Evolutionary conservation across 1,284 basidiomycete genomes (phyloP), one percentile per base, ranked within the genome.

Genomic region (Entoloma clypeatum): DNA sequence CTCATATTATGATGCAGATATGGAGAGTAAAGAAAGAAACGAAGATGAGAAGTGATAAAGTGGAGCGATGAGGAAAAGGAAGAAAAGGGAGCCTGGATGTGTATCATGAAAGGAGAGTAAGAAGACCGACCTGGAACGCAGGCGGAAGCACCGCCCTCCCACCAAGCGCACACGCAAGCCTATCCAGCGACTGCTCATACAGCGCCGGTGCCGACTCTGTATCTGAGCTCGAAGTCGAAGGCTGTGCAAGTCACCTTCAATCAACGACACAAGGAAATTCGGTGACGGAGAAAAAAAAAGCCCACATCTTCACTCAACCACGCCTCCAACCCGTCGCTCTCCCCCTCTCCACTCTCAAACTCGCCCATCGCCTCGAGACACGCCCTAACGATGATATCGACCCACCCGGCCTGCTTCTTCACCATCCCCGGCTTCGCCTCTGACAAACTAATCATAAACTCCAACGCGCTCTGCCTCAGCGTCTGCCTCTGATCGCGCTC

Each of bases 281-380:
- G n/a, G n/a, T n/a, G n/a, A n/a, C n/a, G n/a, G n/a, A n/a, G 29
- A 28, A 21, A 43, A 26, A 21, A 30, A 38, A 36, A 19, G 68
- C 72, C 51, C 55, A 90, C 86, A 59, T 92, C 86, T 17, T 82
- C 81, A 14, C 76, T 74, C 14, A 87, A 60, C 86, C 86, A 91
- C 1, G 63, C 66, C 5, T 74, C 69, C 38, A 80, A 66, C 19
- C 74, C 71, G 26, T 77, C 77, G 26, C 73, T 73, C 4, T 49
- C 51, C n/a, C 56, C 59, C 26, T 65, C 62, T 5, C 67, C 64
- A 25, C 81, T 69, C 7, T 79, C 75, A 18, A 91, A 68, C 59
- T 88, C 85, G 14, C 81, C 78, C 85, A 89, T 90, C 0, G 81
- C 82, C 52, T 89, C 86, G 27, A 87, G 60, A 59, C 85, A 88